phyloP scores from a whole-genome alignment of 73 alveolate genomes.

The Paramecium tetraurelia region DNA sequence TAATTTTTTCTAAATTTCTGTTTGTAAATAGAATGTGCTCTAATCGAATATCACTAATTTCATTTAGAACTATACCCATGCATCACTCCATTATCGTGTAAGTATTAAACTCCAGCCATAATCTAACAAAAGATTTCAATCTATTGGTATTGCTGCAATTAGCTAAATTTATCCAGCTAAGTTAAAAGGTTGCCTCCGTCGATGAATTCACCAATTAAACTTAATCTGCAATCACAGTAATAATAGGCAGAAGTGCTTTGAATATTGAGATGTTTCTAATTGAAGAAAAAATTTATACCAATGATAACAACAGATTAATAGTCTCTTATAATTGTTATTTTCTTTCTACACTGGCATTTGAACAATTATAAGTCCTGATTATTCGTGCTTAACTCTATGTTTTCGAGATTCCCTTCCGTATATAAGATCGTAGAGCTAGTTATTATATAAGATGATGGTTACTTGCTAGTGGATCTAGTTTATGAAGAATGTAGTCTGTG shows the following conservation, averaged over 20 bases:
- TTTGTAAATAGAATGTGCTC: conserved; percentile 11
- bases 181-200: conserved; percentile 15
- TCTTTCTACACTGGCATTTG: neutral
- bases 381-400: neutral
- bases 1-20: neutral
- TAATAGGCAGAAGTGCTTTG: neutral
- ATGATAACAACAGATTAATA: neutral
- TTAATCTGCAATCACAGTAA: neutral
- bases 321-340: neutral
- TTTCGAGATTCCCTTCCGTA: neutral
- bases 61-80: neutral
- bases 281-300: neutral
- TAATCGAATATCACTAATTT: neutral
- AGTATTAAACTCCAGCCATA: neutral
- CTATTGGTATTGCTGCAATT: neutral
- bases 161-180: neutral
- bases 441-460: neutral
- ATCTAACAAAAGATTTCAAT: neutral
- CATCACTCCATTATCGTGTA: neutral
- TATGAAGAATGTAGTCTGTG: neutral
- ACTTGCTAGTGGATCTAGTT: neutral
- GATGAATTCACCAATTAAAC: neutral
- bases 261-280: conserved; percentile 37
- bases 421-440: neutral
- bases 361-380: neutral